phyloP scores from a whole-genome alignment of 2,329 filamentous ascomycete species.

The Fusarium sp. region DNA sequence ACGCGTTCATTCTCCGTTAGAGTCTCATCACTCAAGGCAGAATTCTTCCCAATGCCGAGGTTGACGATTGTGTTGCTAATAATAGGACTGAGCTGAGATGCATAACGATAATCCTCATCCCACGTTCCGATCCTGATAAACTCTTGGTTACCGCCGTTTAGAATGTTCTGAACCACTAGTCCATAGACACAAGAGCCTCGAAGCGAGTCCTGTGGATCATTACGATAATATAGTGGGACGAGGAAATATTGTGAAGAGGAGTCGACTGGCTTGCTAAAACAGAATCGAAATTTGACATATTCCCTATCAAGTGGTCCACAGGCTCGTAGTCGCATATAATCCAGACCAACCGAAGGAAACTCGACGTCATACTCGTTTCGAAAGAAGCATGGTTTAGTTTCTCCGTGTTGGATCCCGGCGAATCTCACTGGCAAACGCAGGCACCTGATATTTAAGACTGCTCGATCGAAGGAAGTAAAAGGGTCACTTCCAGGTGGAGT shows the following conservation, averaged over 20 bases:
- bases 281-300: fast-evolving
- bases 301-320: fast-evolving
- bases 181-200: neutral
- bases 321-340: neutral
- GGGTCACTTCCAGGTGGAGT: neutral
- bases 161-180: neutral
- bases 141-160: fast-evolving
- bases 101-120: fast-evolving
- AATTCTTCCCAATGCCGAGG: fast-evolving
- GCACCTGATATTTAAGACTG: neutral
- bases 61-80: neutral
- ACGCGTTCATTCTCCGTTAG: fast-evolving
- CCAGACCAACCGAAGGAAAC: fast-evolving
- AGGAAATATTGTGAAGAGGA: neutral
- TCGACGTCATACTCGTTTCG: neutral
- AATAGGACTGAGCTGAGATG: neutral
- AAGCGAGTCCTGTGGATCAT: too few species aligned
- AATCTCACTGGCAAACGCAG: neutral
- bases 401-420: fast-evolving
- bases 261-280: fast-evolving
- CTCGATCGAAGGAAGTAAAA: neutral
- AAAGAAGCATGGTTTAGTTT: neutral
- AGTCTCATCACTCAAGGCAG: fast-evolving
- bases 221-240: fast-evolving
- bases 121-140: neutral